phyloP scores from a whole-genome alignment of 257 asterid species.

The Solanum pinnatisectum region DNA sequence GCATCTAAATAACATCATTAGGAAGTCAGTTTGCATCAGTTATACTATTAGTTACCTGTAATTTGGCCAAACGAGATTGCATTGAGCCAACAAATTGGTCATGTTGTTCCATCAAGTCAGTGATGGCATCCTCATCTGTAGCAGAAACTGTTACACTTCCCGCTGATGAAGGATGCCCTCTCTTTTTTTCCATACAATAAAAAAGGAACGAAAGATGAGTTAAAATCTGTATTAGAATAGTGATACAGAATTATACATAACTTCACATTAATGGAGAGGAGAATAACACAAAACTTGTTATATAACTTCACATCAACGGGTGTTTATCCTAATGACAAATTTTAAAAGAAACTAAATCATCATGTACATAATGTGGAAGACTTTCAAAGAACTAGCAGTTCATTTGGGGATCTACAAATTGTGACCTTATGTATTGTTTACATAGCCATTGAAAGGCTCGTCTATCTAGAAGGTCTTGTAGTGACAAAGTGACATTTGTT shows the following conservation, averaged over 20 bases:
- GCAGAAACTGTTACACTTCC: constrained; percentile 56
- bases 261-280: neutral
- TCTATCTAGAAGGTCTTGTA: neutral
- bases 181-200: constrained; percentile 25
- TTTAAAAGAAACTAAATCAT: neutral
- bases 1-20: neutral
- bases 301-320: neutral
- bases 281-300: neutral
- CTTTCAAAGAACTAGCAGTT: neutral
- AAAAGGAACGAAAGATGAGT: neutral
- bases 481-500: neutral
- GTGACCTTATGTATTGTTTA: neutral
- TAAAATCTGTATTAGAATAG: neutral
- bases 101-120: constrained; percentile 71
- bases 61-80: constrained; percentile 81
- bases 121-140: constrained; percentile 71
- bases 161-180: constrained; percentile 36
- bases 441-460: neutral
- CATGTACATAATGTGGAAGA: neutral
- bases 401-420: neutral
- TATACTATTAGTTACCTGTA: constrained; percentile 48
- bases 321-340: neutral
- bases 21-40: neutral
- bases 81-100: constrained; percentile 73
- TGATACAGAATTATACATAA: neutral